Base-by-base conservation (phyloP, 2,329 filamentous ascomycete species). In the Colletotrichum australisinense region DNA sequence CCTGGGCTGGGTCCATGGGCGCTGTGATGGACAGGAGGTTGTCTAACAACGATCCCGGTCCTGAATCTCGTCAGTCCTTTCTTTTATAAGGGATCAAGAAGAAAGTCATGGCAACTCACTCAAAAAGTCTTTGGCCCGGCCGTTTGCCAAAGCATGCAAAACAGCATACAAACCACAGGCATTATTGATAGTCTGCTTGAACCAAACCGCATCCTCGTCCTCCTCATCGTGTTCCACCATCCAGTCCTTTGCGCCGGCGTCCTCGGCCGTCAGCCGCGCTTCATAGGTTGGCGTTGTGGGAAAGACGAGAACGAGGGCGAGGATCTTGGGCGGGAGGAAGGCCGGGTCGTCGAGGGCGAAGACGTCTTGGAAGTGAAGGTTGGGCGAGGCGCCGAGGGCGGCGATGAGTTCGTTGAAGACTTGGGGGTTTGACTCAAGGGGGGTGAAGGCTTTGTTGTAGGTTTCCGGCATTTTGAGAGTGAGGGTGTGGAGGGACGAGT, bases 141-240 rank as follows among this genome's bases (percentile, higher is more conserved):
- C 91, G 78, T 94, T 94, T 59, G 86, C 87, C 1, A 92, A 85
- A 3, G 88, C 88, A 80, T 94, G 93, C 2, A 94, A 79, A 1
- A 94, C 83, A 0, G 88, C 92, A 77, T 93, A 93, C 24, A 94
- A 84, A 0, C 92, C 92, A 78, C 92, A 94, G 1, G 92, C 91
- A 78, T 94, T 93, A 75, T 90, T 87, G 78, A 94, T 94, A 0
- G 91, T 94, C 78, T 94, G 92, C 78, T 90, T 91, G 82, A 92
- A 93, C 92, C 92, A 94, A n/a, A 93, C 81, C 0, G 93, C 89
- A n/a, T 89, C 86, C 74, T 93, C 91, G 1, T 81, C 77, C 4
- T 86, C 81, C 1, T 91, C 91, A 32, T 58, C 24, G 12, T 70
- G 67, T 22, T 30, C 64, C 1, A 73, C 67, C 46, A 58, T 58